phyloP scores from a whole-genome alignment of 176 grass and related monocot genomes.

The Cocos nucifera region DNA sequence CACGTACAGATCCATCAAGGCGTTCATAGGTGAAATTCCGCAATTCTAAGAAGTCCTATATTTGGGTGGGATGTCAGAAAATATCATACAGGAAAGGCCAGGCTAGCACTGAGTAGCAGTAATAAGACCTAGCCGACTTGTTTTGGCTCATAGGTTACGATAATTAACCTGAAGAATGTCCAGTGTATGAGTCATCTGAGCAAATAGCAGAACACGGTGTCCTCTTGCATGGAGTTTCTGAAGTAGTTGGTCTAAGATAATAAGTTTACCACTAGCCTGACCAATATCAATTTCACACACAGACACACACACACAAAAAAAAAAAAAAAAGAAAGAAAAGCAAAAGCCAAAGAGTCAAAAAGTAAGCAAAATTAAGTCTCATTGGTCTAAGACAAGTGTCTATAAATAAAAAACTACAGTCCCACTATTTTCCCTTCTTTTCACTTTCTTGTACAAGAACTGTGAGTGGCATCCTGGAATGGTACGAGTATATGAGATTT shows the following conservation, averaged over 20 bases:
- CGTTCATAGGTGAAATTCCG: constrained; percentile 84
- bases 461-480: too few species aligned
- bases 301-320: too few species aligned
- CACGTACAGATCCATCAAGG: constrained; percentile 89
- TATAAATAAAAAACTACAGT: too few species aligned
- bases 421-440: too few species aligned
- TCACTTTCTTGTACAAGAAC: too few species aligned
- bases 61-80: neutral
- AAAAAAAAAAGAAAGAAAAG: too few species aligned
- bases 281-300: constrained; percentile 1
- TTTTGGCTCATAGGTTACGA: neutral
- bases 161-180: constrained; percentile 87
- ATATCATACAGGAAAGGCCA: neutral
- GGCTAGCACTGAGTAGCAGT: neutral
- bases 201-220: constrained; percentile 86
- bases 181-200: constrained; percentile 95
- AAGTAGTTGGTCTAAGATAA: constrained; percentile 70
- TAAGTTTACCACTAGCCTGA: constrained; percentile 92
- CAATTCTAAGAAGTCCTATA: constrained; percentile 90
- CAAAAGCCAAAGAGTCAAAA: too few species aligned
- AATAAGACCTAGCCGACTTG: constrained; percentile 1
- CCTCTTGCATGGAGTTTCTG: constrained; percentile 62
- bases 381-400: too few species aligned
- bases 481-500: neutral
- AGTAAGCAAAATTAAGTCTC: too few species aligned